Evolutionary conservation across 805 yeast genomes (phyloP), one percentile per base, ranked within the genome.

Genomic region (Wickerhamomyces sydowiorum): DNA sequence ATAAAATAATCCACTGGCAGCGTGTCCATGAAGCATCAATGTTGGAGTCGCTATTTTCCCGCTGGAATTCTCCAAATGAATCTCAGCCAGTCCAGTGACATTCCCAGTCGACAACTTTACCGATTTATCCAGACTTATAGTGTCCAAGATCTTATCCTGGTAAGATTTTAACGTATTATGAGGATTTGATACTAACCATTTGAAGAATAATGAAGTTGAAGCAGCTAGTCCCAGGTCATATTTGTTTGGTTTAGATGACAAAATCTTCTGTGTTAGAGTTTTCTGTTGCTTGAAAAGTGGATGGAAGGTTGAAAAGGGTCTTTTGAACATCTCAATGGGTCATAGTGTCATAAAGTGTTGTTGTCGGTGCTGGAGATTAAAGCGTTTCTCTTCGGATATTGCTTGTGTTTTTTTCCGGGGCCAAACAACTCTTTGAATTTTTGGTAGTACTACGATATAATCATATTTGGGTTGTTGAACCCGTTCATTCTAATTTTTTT

Each of bases 21-120:
- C 96, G 57, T 88, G 89, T 0, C 99, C 99, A 61, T 91, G 99
- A 5, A 93, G 64, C 47, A 91, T 61, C 2, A 93, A 48, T 4
- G 70, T 59, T 2, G 74, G 73, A 1, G 60, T 56, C 2, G 40
- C 39, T 10, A 64, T 51, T 5, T 35, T 34, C 6, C 48, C 41
- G 5, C 34, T 28, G 2, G 23, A 25, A 37, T 60, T 64, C 10
- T 46, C 59, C 49, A 60, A 52, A 50, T 57, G 39, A 14, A 55
- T 19, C 24, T 56, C 50, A 30, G 50, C 51, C 3, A 56, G 40
- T 1, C 57, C 56, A 3, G 54, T 49, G 3, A 45, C 45, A 4
- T 33, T 44, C 4, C 14, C 17, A 12, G 45, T 39, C 8, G 30
- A 17, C 12, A 50, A 20, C 7, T 9, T 9, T 8, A 49, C 50